phyloP scores from a whole-genome alignment of 352 stramenopile species.

The Globisporangium viniferum region DNA sequence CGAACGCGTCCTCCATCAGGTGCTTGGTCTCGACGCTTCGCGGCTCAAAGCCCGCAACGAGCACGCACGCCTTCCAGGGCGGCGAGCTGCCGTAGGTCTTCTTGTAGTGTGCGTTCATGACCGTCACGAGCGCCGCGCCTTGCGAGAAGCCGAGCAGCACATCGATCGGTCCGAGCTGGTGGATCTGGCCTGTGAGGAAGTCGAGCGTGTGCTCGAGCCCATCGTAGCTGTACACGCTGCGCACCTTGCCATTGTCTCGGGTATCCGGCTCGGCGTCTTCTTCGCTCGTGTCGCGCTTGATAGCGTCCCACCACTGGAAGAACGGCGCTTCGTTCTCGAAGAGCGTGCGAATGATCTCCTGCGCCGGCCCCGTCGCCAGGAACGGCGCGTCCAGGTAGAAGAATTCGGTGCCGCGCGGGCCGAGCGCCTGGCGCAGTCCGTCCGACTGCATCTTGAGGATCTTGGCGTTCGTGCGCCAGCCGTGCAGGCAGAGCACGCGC shows the following conservation, averaged over 20 bases:
- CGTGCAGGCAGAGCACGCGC: constrained; percentile 76
- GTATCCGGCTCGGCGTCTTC: constrained; percentile 2
- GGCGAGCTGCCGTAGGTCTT: constrained; percentile 37
- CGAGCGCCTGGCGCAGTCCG: constrained; percentile 51
- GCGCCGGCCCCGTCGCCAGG: constrained; percentile 45
- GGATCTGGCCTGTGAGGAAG: constrained; percentile 43
- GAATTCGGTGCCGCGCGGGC: constrained; percentile 39
- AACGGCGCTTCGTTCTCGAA: constrained; percentile 56
- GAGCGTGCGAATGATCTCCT: constrained; percentile 58
- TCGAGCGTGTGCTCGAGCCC: constrained; percentile 64
- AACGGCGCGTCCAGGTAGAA: constrained; percentile 68
- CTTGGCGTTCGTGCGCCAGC: constrained; percentile 69
- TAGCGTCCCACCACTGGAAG: constrained; percentile 79
- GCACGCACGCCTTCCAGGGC: constrained; percentile 59
- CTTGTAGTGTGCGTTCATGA: constrained; percentile 67
- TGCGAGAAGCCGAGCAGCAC: constrained; percentile 77
- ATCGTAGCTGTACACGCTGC: constrained; percentile 47
- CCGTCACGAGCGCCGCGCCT: constrained; percentile 46
- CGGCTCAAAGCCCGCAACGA: constrained; percentile 65
- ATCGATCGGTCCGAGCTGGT: constrained; percentile 51
- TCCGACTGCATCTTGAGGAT: constrained; percentile 60
- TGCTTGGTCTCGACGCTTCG: constrained; percentile 43
- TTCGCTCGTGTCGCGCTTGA: constrained; percentile 28
- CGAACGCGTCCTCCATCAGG: constrained; percentile 41
- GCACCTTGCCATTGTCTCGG: constrained; percentile 12